Evolutionary conservation across 345 rosid genomes (phyloP).

Genomic region (Noccaea bulbosa): DNA sequence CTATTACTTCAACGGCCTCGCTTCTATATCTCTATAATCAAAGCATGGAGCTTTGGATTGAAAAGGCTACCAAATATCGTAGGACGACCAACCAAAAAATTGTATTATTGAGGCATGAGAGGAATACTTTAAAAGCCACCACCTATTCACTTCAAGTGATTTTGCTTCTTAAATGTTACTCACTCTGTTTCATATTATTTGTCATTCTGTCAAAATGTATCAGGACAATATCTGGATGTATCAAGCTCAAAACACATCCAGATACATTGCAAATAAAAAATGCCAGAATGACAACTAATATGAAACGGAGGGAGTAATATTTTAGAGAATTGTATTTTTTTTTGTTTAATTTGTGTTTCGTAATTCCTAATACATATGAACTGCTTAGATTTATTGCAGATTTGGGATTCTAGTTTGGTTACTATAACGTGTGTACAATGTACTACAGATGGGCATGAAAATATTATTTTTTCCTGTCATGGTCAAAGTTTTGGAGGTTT

Average conservation of each 20-base stretch:
- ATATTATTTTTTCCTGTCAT: neutral
- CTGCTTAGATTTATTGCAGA: neutral
- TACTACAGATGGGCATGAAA: neutral
- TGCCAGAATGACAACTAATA: too few relatives aligned
- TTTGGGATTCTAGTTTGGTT: slow-evolving; percentile 9
- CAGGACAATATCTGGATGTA: too few relatives aligned
- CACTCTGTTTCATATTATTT: too few relatives aligned
- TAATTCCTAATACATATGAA: neutral
- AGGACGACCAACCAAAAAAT: too few relatives aligned
- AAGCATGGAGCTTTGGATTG: too few relatives aligned
- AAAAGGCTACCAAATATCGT: too few relatives aligned
- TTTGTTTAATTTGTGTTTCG: neutral
- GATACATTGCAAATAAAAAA: too few relatives aligned
- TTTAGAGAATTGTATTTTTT: neutral
- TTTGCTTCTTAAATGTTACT: neutral
- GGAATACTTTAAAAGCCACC: neutral
- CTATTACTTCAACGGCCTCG: too few relatives aligned
- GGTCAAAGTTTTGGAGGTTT: slow-evolving; percentile 9
- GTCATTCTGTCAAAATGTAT: too few relatives aligned
- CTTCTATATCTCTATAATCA: too few relatives aligned
- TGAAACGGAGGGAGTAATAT: too few relatives aligned
- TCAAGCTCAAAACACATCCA: too few relatives aligned
- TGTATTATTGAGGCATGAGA: neutral
- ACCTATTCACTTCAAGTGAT: neutral
- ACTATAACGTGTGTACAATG: neutral